phyloP scores from a whole-genome alignment of 106 monocot species.

The Gastrodia elata region DNA sequence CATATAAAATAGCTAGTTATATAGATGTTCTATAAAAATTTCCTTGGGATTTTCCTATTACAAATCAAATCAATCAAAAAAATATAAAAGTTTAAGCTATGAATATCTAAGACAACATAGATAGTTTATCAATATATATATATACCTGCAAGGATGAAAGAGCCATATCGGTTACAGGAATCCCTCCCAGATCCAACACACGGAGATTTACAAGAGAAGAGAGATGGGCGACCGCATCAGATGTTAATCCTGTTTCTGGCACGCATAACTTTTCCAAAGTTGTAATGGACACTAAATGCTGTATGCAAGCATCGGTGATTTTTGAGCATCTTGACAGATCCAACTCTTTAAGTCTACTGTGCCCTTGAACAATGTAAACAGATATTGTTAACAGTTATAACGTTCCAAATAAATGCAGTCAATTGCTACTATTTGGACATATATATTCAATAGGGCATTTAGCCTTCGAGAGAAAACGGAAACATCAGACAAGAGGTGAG shows the following conservation, averaged over 20 bases:
- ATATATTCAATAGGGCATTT: not conserved
- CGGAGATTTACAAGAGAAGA: conserved; percentile 43
- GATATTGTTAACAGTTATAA: conserved; percentile 1
- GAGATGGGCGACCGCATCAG: conserved; percentile 44
- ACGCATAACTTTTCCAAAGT: conserved; percentile 64
- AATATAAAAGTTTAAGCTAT: not conserved
- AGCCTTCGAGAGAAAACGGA: not conserved
- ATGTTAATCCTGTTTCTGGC: conserved; percentile 60
- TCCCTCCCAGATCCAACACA: conserved; percentile 74
- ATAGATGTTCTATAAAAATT: too few species aligned
- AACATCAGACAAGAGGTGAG: not conserved
- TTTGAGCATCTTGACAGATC: conserved; percentile 83
- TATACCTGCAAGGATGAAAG: conserved; percentile 60
- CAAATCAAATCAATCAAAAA: not conserved
- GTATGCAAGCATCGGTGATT: conserved; percentile 69
- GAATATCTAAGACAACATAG: not conserved
- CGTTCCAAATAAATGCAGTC: not conserved
- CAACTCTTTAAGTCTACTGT: conserved; percentile 67
- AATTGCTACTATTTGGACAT: not conserved
- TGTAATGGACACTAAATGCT: conserved; percentile 62
- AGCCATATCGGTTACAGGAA: conserved; percentile 48
- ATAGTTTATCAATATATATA: not conserved
- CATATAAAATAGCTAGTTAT: too few species aligned
- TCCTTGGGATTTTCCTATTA: too few species aligned
- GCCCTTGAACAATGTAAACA: conserved; percentile 35